Conservation (phyloP, 305 asterid species). For the Fraxinus nigra region DNA sequence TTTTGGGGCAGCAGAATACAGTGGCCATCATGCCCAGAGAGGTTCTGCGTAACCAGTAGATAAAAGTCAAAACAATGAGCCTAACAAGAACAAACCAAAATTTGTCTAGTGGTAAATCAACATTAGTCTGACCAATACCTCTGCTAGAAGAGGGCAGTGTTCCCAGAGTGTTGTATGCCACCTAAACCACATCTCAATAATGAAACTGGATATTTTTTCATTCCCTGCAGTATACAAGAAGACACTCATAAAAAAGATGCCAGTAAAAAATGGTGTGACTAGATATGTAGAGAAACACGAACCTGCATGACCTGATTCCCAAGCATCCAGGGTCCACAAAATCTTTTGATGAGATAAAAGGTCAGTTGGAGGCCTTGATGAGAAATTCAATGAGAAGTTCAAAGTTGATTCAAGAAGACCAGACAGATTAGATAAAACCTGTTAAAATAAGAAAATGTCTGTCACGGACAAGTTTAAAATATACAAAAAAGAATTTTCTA, state of each 20-base stretch:
- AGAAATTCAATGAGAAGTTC: conserved; percentile 53
- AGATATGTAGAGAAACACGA: conserved; percentile 26
- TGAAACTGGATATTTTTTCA: conserved; percentile 55
- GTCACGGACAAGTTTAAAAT: not conserved
- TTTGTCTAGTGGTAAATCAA: not conserved
- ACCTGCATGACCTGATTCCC: conserved; percentile 57
- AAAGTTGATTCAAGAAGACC: conserved; percentile 45
- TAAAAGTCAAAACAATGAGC: not conserved
- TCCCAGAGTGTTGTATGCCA: conserved; percentile 91
- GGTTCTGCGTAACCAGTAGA: conserved; percentile 36
- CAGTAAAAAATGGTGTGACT: conserved; percentile 7
- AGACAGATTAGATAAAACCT: conserved; percentile 51
- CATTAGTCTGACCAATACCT: conserved; percentile 38
- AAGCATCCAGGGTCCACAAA: conserved; percentile 77
- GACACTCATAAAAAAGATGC: conserved; percentile 16
- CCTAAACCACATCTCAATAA: conserved; percentile 80
- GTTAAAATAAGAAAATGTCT: conserved; percentile 24
- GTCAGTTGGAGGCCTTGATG: conserved; percentile 82
- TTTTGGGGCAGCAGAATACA: conserved; percentile 51
- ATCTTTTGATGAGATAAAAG: conserved; percentile 71
- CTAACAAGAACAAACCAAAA: conserved; percentile 5
- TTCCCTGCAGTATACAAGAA: conserved; percentile 37
- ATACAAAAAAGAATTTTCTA: not conserved
- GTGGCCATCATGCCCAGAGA: conserved; percentile 32
- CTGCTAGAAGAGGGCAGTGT: conserved; percentile 39